Conservation (phyloP, 2,329 filamentous ascomycete species). For the Alternaria angustiovoidea region DNA sequence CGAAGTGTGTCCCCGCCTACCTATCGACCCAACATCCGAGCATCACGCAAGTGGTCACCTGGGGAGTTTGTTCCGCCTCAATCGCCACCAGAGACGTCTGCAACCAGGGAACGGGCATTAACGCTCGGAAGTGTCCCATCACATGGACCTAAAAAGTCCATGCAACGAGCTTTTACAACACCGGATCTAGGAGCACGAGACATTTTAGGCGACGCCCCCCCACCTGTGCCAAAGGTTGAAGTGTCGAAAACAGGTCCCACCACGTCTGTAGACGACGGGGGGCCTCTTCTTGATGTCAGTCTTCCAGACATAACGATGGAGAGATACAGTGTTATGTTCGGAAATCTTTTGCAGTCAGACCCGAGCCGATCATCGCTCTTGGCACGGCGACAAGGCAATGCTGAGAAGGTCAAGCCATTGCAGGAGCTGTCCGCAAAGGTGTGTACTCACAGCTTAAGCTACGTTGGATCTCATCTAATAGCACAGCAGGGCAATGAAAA, state of each 20-base stretch:
- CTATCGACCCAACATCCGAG: constrained; percentile 42
- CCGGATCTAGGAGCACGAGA: constrained; percentile 29
- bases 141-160: constrained; percentile 19
- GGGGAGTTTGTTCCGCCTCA: constrained; percentile 20
- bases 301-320: constrained; percentile 85
- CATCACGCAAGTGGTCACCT: constrained; percentile 38
- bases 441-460: constrained; percentile 6
- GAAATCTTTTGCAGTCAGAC: constrained; percentile 68
- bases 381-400: constrained; percentile 45
- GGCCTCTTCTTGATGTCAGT: constrained; percentile 70
- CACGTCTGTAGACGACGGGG: constrained; percentile 16
- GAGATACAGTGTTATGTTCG: constrained; percentile 94
- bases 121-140: constrained; percentile 27
- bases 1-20: constrained; percentile 35
- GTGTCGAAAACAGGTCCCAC: constrained; percentile 20
- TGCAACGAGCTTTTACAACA: constrained; percentile 28
- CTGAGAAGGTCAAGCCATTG: constrained; percentile 46
- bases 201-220: constrained; percentile 10
- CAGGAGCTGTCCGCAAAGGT: constrained; percentile 46
- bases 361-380: constrained; percentile 39
- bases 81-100: constrained; percentile 16
- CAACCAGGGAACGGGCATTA: constrained; percentile 28
- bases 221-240: constrained; percentile 29
- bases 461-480: constrained; percentile 11
- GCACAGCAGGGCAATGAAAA: constrained; percentile 26